Evolutionary conservation across 768 basidiomycete species (phyloP), one percentile per base, ranked within the genome.

Genomic region (Boletus subcaerulescens): DNA sequence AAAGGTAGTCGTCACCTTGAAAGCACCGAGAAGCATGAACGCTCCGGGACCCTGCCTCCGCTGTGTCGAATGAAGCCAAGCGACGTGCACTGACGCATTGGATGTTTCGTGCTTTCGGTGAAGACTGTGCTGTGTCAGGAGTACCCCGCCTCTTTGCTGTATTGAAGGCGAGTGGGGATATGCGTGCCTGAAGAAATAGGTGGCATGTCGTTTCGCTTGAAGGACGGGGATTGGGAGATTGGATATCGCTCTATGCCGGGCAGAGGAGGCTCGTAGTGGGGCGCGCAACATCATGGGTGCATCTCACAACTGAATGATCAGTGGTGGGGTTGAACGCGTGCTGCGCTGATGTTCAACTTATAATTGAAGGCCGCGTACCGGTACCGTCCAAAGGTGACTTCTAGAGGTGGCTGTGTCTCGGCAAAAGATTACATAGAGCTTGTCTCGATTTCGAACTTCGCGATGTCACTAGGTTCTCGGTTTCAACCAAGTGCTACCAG

Each of bases 11-110:
- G 48, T 60, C 71, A 63, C 89, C 81, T 91, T 91, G 58, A 91
- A 72, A 18, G 85, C 67, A 8, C 77, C 80, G n/a, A 86, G 69
- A 22, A 83, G 71, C n/a, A 89, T 64, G 20, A 84, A 35, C 12
- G 26, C 45, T 5, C 20, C 45, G 2, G 56, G 40, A 5, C 58
- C 69, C 33, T 76, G 65, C 39, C 63, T 70, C 3, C 52, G 55
- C 24, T 59, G 64, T 2, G 80, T 77, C 11, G 78, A 66, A 50
- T 81, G 80, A 55, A 82, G 80, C 42, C 45, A 57, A 44, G 68
- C 60, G 17, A 45, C 51, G 45, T 45, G 54, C 18, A 31, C 35
- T 12, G 48, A 36, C n/a, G 32, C 14, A 31, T 44, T 31, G 7
- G 31, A 45, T 7, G 53, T 13, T 52, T 60, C n/a, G 49, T 40